phyloP scores from a whole-genome alignment of 805 yeast species.

The Candida peoriensis region DNA sequence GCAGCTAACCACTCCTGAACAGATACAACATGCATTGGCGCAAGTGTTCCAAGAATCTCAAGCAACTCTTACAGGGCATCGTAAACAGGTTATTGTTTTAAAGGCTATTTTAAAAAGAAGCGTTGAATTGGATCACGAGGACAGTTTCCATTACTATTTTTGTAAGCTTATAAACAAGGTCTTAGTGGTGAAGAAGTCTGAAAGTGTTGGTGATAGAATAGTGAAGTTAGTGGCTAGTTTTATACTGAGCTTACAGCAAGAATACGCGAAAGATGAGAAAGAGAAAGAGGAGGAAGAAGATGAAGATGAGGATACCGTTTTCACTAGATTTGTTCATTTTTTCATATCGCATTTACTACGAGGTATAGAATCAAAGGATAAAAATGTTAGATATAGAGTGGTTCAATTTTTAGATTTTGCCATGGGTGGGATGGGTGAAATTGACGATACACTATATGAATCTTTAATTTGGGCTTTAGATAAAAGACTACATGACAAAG shows the following conservation, averaged over 20 bases:
- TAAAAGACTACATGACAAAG: constrained; percentile 68
- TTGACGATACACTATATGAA: constrained; percentile 68
- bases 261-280: constrained; percentile 21
- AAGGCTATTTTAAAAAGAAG: constrained; percentile 56
- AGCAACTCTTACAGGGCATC: constrained; percentile 64
- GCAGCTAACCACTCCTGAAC: constrained; percentile 26
- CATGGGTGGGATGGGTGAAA: constrained; percentile 67
- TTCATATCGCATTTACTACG: constrained; percentile 63
- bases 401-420: constrained; percentile 70
- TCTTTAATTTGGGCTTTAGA: constrained; percentile 55
- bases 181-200: constrained; percentile 63
- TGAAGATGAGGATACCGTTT: constrained; percentile 30
- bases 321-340: constrained; percentile 51
- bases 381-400: constrained; percentile 72
- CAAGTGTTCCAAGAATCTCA: constrained; percentile 81
- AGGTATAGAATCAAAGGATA: constrained; percentile 75
- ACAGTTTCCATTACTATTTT: constrained; percentile 56
- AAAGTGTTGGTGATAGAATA: constrained; percentile 67
- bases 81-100: constrained; percentile 63
- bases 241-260: constrained; percentile 41
- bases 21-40: constrained; percentile 46
- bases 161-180: constrained; percentile 59
- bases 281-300: constrained; percentile 21
- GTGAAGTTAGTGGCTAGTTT: constrained; percentile 62
- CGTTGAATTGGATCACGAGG: constrained; percentile 44